phyloP scores from a whole-genome alignment of 257 asterid species.

The Anisodus acutangulus region DNA sequence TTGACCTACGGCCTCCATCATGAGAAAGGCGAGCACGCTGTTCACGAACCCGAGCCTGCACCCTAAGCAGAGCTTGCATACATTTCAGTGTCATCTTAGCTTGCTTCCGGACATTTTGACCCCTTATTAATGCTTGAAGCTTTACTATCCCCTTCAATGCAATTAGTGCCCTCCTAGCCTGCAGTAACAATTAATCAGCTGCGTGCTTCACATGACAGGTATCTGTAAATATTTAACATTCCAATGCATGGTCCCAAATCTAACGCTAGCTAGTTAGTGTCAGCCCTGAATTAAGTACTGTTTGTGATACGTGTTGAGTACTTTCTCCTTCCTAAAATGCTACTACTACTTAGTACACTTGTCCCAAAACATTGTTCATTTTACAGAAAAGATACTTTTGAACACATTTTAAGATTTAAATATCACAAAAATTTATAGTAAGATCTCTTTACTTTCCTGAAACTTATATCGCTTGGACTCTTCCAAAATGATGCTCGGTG shows the following conservation, averaged over 20 bases:
- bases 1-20: slow-evolving; percentile 72
- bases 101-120: slow-evolving; percentile 88
- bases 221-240: slow-evolving; percentile 16
- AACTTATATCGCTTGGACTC: not conserved
- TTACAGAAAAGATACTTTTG: not conserved
- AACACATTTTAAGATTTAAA: not conserved
- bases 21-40: slow-evolving; percentile 81
- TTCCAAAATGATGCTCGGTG: not conserved
- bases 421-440: not conserved
- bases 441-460: not conserved
- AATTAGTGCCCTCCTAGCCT: slow-evolving; percentile 89
- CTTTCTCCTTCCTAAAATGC: slow-evolving; percentile 15
- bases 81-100: slow-evolving; percentile 86
- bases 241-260: slow-evolving; percentile 29
- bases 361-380: slow-evolving; percentile 9
- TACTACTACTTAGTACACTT: not conserved
- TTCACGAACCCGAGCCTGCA: slow-evolving; percentile 87
- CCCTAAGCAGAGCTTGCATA: slow-evolving; percentile 91
- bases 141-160: slow-evolving; percentile 91
- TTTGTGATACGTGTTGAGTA: not conserved
- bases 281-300: not conserved
- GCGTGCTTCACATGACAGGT: not conserved
- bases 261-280: slow-evolving; percentile 15
- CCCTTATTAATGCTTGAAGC: slow-evolving; percentile 90
- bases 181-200: slow-evolving; percentile 17